Percentiles rank a stretch among this genome's conserved stretches.
phyloP scores from a whole-genome alignment of 495 filamentous ascomycete species.

The Neurospora hispaniola region DNA sequence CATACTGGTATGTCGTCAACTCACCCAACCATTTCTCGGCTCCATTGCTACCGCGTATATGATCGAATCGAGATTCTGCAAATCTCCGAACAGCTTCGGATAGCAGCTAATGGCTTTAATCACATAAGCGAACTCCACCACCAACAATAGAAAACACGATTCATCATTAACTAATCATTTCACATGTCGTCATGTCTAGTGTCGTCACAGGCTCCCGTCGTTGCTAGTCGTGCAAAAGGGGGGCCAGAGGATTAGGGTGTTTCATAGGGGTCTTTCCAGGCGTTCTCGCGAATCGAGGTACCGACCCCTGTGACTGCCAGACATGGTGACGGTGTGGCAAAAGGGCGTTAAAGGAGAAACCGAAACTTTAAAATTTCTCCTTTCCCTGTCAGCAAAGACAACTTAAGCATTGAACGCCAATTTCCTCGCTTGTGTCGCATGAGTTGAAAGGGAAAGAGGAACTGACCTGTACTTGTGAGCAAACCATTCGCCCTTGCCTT shows the following conservation, averaged over 20 bases:
- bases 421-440: neutral
- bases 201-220: neutral
- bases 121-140: neutral
- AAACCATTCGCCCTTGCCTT: neutral
- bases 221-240: neutral
- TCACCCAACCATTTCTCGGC: neutral
- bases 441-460: neutral
- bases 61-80: neutral
- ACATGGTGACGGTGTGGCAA: neutral
- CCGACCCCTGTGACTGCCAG: neutral
- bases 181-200: neutral
- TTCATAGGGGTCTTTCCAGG: neutral
- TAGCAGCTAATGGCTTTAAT: neutral
- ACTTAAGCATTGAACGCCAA: neutral
- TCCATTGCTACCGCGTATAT: neutral
- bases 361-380: neutral
- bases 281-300: neutral
- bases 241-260: neutral
- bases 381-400: neutral
- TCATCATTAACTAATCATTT: neutral
- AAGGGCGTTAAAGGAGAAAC: neutral
- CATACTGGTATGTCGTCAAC: neutral
- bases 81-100: neutral
- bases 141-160: neutral
- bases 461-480: neutral